phyloP scores from a whole-genome alignment of 139 green algal genomes.

The Closterium sp. region DNA sequence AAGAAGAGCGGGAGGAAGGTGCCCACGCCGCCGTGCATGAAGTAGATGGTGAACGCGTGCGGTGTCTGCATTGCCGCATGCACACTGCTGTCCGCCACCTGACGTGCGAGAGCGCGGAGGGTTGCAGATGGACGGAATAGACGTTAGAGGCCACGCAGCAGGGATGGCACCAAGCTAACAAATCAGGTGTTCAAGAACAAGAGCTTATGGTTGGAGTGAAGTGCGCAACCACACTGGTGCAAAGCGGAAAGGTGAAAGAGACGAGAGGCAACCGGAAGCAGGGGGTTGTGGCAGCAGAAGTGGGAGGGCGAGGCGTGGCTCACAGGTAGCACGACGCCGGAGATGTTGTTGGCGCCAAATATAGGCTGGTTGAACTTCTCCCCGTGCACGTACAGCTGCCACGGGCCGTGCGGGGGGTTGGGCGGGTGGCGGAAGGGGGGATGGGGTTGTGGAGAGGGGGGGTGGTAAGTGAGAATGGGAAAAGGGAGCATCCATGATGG shows the following conservation, averaged over 20 bases:
- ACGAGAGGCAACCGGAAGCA: background rate
- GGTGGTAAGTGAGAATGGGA: background rate
- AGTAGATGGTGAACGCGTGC: slow-evolving; percentile 80
- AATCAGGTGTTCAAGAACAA: no score
- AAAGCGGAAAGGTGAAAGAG: background rate
- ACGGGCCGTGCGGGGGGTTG: background rate
- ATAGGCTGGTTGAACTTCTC: slow-evolving; percentile 93
- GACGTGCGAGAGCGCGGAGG: background rate
- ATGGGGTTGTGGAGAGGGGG: background rate
- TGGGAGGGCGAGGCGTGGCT: background rate
- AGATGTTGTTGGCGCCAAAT: slow-evolving; percentile 89
- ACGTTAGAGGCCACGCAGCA: no score
- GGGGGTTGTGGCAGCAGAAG: no score
- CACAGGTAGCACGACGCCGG: slow-evolving; percentile 57
- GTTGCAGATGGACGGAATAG: background rate
- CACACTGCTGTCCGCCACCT: no score
- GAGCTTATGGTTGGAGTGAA: no score
- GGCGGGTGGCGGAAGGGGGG: background rate
- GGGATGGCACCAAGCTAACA: no score
- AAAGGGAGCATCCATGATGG: no score
- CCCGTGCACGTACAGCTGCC: slow-evolving; percentile 68
- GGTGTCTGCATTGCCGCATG: slow-evolving; percentile 35
- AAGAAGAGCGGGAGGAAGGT: slow-evolving; percentile 90
- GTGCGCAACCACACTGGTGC: no score
- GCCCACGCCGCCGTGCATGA: slow-evolving; percentile 79